Evolutionary conservation across 129 eudicot species (phyloP), one percentile per base, ranked within the genome.

Genomic region (Flaveria bidentis): DNA sequence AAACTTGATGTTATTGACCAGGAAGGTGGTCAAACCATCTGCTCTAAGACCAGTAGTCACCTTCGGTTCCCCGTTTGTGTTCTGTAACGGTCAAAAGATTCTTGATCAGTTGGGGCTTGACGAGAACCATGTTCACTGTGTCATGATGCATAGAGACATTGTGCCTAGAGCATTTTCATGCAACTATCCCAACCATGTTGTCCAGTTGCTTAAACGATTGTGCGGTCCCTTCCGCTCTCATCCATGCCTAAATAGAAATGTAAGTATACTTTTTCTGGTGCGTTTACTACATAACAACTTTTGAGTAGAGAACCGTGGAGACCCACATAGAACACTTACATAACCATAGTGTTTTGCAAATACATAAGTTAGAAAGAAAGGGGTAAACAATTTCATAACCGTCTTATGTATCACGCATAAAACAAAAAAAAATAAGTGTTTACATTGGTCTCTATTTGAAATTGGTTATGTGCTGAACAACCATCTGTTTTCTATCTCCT

Each of bases 81-180:
- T 92, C 76, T 92, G 97, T 67, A 88, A 85, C 2, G 97, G 97
- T 68, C 89, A 88, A 47, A 87, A 81, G 80, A 79, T 92, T 47
- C 86, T 92, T 23, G 86, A 87, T 9, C 69, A 83, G 63, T 73
- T 92, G 82, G 97, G 97, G 18, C 69, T 92, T 71, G 87, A 89
- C 9, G 89, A 89, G 73, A 79, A 79, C 44, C 87, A 89, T 20
- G 80, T 89, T 69, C 91, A 87, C 26, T 82, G 91, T 57, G 96
- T 92, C 74, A 82, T 89, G 84, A 89, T 92, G 93, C 97, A 92
- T 56, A 76, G 97, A 77, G 97, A 92, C 61, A 92, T 92, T 6
- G 97, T 92, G 42, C 97, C 97, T 1, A 86, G 96, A 77, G 96
- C 97, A 18, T 92, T 92, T 85, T 87, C 97, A 23, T 92, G 97